Evolutionary conservation across 345 rosid genomes (phyloP).

Genomic region (Ricinus communis): DNA sequence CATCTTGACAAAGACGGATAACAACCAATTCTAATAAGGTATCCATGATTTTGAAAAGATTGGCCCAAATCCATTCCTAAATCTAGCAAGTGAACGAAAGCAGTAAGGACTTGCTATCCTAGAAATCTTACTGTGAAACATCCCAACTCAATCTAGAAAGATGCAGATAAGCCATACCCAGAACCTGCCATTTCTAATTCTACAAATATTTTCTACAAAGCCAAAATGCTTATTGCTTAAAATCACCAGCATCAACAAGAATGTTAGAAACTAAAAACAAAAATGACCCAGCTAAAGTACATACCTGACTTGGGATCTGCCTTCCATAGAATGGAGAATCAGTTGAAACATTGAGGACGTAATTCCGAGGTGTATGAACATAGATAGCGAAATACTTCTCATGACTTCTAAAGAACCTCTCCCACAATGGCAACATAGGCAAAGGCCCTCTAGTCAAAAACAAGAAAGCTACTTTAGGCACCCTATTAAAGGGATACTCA

Average conservation of each 20-base stretch:
- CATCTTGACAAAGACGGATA: background rate
- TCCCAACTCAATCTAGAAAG: background rate
- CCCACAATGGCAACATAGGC: conserved; percentile 90
- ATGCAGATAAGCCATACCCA: background rate
- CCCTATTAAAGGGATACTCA: conserved; percentile 60
- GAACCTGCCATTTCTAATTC: background rate
- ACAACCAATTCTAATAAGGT: background rate
- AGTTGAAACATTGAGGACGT: conserved; percentile 48
- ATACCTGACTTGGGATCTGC: conserved; percentile 83
- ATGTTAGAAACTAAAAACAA: background rate
- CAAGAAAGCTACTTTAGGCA: conserved; percentile 84
- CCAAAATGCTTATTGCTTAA: background rate
- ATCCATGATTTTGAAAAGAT: background rate
- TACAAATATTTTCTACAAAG: background rate
- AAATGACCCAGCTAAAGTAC: background rate
- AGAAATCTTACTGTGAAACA: background rate
- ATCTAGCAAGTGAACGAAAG: background rate
- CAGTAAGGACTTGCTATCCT: background rate
- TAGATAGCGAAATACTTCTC: conserved; percentile 56
- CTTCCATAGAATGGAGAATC: conserved; percentile 64
- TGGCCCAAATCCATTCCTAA: background rate
- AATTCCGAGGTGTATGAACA: conserved; percentile 60
- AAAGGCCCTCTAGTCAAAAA: conserved; percentile 87
- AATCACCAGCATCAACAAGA: background rate
- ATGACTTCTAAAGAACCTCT: conserved; percentile 76